A percentile compares a stretch with the other conserved stretches of the same genome.
phyloP scores from a whole-genome alignment of 202 grass and related monocot species.

The Cymbopogon flexuosus region DNA sequence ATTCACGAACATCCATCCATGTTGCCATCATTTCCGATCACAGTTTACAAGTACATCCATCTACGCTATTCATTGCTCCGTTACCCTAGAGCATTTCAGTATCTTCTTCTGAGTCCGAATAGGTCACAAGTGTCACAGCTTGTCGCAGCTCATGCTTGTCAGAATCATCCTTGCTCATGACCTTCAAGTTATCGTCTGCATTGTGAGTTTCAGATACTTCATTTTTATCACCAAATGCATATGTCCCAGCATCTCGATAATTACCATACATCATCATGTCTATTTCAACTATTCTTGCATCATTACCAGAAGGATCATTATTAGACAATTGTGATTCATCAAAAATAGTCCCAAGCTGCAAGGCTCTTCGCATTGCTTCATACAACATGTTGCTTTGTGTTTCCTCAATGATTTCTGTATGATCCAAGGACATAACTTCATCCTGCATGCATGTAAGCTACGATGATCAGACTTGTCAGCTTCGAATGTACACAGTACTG shows the following conservation, averaged over 20 bases:
- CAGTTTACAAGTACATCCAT: not conserved
- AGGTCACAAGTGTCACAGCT: not conserved
- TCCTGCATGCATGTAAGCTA: not conserved
- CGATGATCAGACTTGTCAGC: not conserved
- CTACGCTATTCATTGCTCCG: not conserved
- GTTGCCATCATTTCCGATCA: not conserved
- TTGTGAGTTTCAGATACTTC: not conserved
- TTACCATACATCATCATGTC: not conserved
- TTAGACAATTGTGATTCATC: not conserved
- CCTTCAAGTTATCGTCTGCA: not conserved
- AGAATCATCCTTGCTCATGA: not conserved
- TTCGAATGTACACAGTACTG: not conserved
- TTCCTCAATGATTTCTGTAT: not conserved
- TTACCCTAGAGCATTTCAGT: not conserved
- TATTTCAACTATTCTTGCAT: not conserved
- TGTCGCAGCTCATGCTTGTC: not conserved
- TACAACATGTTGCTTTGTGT: not conserved
- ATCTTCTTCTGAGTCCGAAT: not conserved
- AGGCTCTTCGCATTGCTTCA: conserved; percentile 22
- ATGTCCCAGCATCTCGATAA: not conserved
- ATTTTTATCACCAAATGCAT: not conserved
- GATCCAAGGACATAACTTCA: not conserved
- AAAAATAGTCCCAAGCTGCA: not conserved
- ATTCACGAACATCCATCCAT: not conserved
- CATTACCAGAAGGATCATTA: not conserved